These are phyloP conservation scores for Elsinoe australis DNA, from an alignment of 2,329 filamentous ascomycete species.

Conservation along the genomic window DNA sequence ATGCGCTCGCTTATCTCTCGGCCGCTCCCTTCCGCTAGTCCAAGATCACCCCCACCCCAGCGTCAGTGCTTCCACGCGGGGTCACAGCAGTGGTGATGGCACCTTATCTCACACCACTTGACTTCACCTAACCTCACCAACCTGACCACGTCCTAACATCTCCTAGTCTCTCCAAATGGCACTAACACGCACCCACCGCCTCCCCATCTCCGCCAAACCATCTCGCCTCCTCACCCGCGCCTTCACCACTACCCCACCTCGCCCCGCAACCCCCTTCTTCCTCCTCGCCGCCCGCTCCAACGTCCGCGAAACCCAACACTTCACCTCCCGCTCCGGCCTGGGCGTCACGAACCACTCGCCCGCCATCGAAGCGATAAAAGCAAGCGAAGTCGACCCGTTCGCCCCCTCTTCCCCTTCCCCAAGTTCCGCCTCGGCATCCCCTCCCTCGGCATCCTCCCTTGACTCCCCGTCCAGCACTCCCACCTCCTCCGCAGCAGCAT, in stretches of 20 bases:
- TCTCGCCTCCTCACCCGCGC: neutral
- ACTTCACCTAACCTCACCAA: neutral
- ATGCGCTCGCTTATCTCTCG: neutral
- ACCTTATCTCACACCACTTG: neutral
- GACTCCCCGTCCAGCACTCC: neutral
- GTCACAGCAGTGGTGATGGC: neutral
- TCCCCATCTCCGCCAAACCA: neutral
- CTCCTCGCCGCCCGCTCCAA: constrained; percentile 16
- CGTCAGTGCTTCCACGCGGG: neutral
- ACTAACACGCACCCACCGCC: neutral
- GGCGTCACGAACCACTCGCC: constrained; percentile 15
- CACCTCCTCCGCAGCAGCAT: neutral
- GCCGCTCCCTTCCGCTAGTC: neutral
- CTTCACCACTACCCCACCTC: constrained; percentile 4
- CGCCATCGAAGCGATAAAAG: constrained; percentile 16
- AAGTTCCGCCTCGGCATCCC: neutral
- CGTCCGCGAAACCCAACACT: constrained; percentile 15
- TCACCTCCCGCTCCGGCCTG: constrained; percentile 11
- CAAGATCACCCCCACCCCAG: too few relatives aligned
- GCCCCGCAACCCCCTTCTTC: constrained; percentile 11
- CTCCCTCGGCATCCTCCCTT: neutral
- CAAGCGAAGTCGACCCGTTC: constrained; percentile 16
- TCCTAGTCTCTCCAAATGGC: neutral
- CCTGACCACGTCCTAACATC: neutral
- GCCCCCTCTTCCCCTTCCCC: neutral